These are phyloP conservation scores for Apophysomyces sp. DNA, from an alignment of 371 early-diverging fungal species.

Conservation along the genomic window DNA sequence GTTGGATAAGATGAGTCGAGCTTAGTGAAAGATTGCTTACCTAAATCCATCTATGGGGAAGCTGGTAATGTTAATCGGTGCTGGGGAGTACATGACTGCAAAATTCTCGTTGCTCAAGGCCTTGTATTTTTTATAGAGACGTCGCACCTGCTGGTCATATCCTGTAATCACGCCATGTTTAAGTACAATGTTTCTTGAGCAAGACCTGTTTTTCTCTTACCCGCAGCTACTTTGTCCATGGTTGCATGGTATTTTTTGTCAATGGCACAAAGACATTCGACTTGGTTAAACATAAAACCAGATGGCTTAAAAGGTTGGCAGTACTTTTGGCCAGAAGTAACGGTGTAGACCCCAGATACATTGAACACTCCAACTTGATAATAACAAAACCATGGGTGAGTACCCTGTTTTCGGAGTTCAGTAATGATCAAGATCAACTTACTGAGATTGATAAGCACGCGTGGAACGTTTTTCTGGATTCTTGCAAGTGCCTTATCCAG, in stretches of 20 bases:
- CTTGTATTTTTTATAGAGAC: conserved; percentile 25
- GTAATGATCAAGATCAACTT: not conserved
- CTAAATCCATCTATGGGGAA: conserved; percentile 29
- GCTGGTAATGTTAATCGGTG: conserved; percentile 19
- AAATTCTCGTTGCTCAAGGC: conserved; percentile 14
- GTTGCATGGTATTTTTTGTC: not conserved
- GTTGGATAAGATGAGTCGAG: not conserved
- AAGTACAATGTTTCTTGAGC: not conserved
- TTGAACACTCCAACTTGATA: conserved; percentile 11
- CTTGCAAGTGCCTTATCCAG: conserved; percentile 17
- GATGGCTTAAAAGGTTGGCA: conserved; percentile 4
- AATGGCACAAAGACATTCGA: conserved; percentile 10
- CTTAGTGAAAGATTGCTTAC: conserved; percentile 3
- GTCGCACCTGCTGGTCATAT: not conserved
- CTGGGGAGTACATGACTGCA: conserved; percentile 23
- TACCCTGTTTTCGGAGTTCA: too few species aligned
- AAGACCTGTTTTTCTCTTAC: not conserved
- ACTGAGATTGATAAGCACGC: conserved; percentile 20
- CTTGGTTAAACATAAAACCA: conserved; percentile 3
- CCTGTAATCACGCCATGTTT: not conserved
- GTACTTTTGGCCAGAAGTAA: conserved; percentile 11
- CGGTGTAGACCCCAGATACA: conserved; percentile 11
- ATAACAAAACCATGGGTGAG: too few species aligned
- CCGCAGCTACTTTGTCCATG: conserved; percentile 1
- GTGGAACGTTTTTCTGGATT: conserved; percentile 19